Evolutionary conservation across 163 green algal genomes (phyloP).

Genomic region (Prototheca cutis): DNA sequence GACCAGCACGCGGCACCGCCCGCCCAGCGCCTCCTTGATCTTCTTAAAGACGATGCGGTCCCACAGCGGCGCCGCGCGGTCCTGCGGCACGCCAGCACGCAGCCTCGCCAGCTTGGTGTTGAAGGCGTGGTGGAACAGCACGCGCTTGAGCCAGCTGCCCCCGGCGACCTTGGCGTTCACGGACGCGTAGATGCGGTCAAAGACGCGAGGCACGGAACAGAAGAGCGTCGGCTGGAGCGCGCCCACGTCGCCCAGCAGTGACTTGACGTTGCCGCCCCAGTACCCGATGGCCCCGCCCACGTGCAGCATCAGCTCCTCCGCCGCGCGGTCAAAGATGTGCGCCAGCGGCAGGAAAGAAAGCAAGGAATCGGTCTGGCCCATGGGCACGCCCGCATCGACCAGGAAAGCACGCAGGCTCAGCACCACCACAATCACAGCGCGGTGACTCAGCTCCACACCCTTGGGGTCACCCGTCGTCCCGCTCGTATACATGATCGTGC

Average conservation of each 20-base stretch:
- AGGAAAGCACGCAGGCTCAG: slow-evolving; percentile 8
- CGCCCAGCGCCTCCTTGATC: slow-evolving; percentile 42
- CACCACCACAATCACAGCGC: slow-evolving; percentile 49
- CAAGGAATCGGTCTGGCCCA: slow-evolving; percentile 42
- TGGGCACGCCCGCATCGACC: slow-evolving; percentile 1
- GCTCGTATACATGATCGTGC: slow-evolving; percentile 89
- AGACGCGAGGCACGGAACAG: slow-evolving; percentile 77
- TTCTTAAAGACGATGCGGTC: slow-evolving; percentile 48
- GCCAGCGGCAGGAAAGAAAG: slow-evolving; percentile 88
- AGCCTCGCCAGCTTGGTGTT: slow-evolving; percentile 67
- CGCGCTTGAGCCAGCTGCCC: slow-evolving; percentile 51
- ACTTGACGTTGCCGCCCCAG: slow-evolving; percentile 58
- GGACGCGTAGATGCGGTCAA: slow-evolving; percentile 80
- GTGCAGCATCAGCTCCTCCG: slow-evolving; percentile 79
- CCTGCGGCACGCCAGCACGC: slow-evolving; percentile 38
- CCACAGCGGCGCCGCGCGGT: slow-evolving; percentile 43
- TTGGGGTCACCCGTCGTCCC: slow-evolving; percentile 39
- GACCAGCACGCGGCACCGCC: slow-evolving; percentile 41
- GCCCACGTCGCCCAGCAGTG: slow-evolving; percentile 65
- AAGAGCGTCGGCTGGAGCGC: slow-evolving; percentile 75
- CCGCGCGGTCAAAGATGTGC: slow-evolving; percentile 84
- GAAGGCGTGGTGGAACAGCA: slow-evolving; percentile 81
- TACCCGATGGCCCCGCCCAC: slow-evolving; percentile 81
- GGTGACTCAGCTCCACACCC: slow-evolving; percentile 79
- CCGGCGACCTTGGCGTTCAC: slow-evolving; percentile 26